Evolutionary conservation across 192 early-diverging fungal genomes (phyloP).

Genomic region (Coemansia sp.): DNA sequence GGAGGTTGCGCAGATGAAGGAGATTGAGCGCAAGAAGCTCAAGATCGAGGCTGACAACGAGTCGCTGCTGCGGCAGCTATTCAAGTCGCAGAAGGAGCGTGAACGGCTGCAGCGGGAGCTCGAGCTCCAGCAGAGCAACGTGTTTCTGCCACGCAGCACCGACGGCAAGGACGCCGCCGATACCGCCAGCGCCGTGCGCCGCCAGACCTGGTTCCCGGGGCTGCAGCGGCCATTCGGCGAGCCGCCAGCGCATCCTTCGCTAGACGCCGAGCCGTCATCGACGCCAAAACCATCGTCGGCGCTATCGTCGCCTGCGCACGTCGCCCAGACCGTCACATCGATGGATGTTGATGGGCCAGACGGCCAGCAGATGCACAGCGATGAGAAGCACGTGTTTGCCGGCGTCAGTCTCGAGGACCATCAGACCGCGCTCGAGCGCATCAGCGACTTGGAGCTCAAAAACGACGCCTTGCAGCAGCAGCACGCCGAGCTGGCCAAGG

Average conservation of each 20-base stretch:
- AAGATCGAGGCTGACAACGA: slow-evolving; percentile 51
- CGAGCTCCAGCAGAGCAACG: slow-evolving; percentile 30
- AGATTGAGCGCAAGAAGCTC: slow-evolving; percentile 48
- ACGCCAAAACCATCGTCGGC: too few species aligned
- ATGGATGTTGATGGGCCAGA: slow-evolving; percentile 23
- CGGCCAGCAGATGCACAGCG: neutral
- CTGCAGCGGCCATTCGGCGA: slow-evolving; percentile 17
- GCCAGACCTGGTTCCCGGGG: slow-evolving; percentile 54
- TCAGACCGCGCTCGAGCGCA: neutral
- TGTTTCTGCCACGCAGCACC: slow-evolving; percentile 15
- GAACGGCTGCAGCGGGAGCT: slow-evolving; percentile 44
- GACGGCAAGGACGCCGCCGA: slow-evolving; percentile 8
- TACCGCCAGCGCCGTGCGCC: slow-evolving; percentile 10
- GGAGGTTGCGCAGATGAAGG: slow-evolving; percentile 51
- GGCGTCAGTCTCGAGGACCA: neutral
- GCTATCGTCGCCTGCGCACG: neutral
- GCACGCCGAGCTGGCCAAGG: slow-evolving; percentile 9
- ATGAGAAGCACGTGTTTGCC: too few species aligned
- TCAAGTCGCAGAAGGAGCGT: slow-evolving; percentile 48
- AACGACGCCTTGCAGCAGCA: slow-evolving; percentile 16
- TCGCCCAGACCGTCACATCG: neutral
- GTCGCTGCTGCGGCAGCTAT: slow-evolving; percentile 42
- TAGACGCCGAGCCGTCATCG: too few species aligned
- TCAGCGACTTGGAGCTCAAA: slow-evolving; percentile 5
- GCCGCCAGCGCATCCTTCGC: too few species aligned